These are phyloP conservation scores for Cladosporium austrohemisphaericum DNA, from an alignment of 2,329 filamentous ascomycete genomes.

Conservation along the genomic window DNA sequence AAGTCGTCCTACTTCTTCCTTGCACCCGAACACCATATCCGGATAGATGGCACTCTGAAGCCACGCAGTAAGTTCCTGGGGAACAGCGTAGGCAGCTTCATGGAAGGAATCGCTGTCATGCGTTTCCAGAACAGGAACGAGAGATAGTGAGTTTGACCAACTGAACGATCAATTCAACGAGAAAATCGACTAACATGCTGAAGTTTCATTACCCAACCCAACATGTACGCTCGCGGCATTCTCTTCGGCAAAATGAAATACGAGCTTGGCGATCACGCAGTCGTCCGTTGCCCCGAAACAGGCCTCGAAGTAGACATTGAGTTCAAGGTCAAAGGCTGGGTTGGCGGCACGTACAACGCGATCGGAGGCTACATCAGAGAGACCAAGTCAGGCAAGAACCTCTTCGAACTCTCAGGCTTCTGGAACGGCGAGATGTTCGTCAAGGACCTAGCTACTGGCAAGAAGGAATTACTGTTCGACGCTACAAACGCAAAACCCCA, in stretches of 20 bases:
- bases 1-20: conserved; percentile 99
- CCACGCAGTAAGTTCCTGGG: conserved; percentile 92
- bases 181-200: conserved; percentile 18
- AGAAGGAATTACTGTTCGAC: conserved; percentile 87
- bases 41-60: conserved; percentile 93
- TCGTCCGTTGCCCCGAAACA: conserved; percentile 84
- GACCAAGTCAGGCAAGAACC: conserved; percentile 75
- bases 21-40: conserved; percentile 87
- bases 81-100: conserved; percentile 95
- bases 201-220: conserved; percentile 90
- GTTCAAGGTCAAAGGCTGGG: conserved; percentile 98
- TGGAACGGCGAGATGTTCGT: conserved; percentile 96
- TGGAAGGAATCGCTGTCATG: conserved; percentile 93
- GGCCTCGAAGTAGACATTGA: conserved; percentile 87
- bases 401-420: conserved; percentile 88
- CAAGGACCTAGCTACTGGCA: conserved; percentile 77
- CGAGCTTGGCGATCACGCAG: conserved; percentile 93
- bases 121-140: conserved; percentile 81
- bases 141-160: conserved; percentile 67
- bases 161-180: too few relatives aligned
- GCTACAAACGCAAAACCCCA: conserved; percentile 74
- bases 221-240: conserved; percentile 98
- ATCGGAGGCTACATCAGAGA: conserved; percentile 90
- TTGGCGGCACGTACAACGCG: conserved; percentile 92
- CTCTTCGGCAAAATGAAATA: conserved; percentile 99